phyloP scores from a whole-genome alignment of 345 rosid genomes.

The Populus davidiana region DNA sequence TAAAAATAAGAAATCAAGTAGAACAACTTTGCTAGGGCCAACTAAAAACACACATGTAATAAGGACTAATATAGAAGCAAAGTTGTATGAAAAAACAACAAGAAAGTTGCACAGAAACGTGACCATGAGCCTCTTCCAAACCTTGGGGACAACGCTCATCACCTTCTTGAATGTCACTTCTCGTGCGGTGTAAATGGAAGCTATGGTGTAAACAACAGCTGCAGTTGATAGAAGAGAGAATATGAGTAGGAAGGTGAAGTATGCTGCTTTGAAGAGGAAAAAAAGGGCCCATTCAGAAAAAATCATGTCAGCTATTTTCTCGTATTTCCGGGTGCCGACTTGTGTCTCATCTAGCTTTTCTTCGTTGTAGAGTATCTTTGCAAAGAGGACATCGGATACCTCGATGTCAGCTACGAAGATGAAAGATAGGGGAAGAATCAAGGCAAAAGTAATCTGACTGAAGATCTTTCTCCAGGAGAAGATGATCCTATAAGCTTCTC shows the following conservation, averaged over 20 bases:
- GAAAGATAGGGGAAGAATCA: conserved; percentile 57
- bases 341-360: conserved; percentile 21
- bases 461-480: conserved; percentile 44
- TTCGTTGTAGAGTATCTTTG: conserved; percentile 22
- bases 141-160: conserved; percentile 47
- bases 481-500: conserved; percentile 46
- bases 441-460: conserved; percentile 40
- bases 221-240: conserved; percentile 53
- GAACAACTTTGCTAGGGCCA: neutral
- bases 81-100: conserved; percentile 20
- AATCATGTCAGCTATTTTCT: conserved; percentile 27
- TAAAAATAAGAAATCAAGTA: neutral
- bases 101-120: conserved; percentile 39
- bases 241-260: conserved; percentile 29
- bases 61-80: neutral
- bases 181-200: conserved; percentile 39
- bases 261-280: conserved; percentile 31
- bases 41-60: neutral
- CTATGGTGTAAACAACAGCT: conserved; percentile 54
- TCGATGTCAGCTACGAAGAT: conserved; percentile 46
- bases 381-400: conserved; percentile 26
- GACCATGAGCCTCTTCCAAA: conserved; percentile 50
- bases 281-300: conserved; percentile 24
- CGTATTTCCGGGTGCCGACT: conserved; percentile 17
- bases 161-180: conserved; percentile 37